phyloP scores from a whole-genome alignment of 1,139 yeast species.

The Candida sanyaensis region DNA sequence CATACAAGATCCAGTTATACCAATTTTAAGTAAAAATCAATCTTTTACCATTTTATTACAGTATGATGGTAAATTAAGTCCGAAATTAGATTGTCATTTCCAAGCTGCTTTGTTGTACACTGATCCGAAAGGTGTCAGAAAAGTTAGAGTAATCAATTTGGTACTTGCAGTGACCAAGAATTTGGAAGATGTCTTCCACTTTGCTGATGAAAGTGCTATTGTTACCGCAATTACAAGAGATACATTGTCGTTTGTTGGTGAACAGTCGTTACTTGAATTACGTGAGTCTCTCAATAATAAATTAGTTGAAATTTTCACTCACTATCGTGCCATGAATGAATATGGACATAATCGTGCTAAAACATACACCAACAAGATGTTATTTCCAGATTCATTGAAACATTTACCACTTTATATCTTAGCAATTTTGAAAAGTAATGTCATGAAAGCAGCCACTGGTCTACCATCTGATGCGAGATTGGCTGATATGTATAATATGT shows the following conservation, averaged over 20 bases:
- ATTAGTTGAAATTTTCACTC: slow-evolving; percentile 72
- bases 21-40: slow-evolving; percentile 65
- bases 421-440: slow-evolving; percentile 67
- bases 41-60: slow-evolving; percentile 70
- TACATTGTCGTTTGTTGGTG: slow-evolving; percentile 60
- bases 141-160: slow-evolving; percentile 81
- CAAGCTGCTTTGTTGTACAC: slow-evolving; percentile 91
- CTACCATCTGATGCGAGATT: slow-evolving; percentile 59
- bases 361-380: slow-evolving; percentile 61
- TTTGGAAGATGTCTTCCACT: slow-evolving; percentile 71
- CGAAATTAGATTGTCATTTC: slow-evolving; percentile 80
- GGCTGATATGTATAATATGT: slow-evolving; percentile 55
- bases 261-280: slow-evolving; percentile 60
- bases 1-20: slow-evolving; percentile 65
- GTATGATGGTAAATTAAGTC: slow-evolving; percentile 75
- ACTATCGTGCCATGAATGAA: slow-evolving; percentile 63
- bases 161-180: slow-evolving; percentile 82
- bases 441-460: slow-evolving; percentile 55
- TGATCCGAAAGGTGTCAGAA: slow-evolving; percentile 70
- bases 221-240: slow-evolving; percentile 75
- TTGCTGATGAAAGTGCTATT: slow-evolving; percentile 83
- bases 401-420: slow-evolving; percentile 70
- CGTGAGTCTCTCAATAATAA: slow-evolving; percentile 65
- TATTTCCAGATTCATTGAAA: slow-evolving; percentile 80
- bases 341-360: slow-evolving; percentile 50